Evolutionary conservation across 495 filamentous ascomycete genomes (phyloP), one percentile per base, ranked within the genome.

Genomic region (Elaphomyces granulatus): DNA sequence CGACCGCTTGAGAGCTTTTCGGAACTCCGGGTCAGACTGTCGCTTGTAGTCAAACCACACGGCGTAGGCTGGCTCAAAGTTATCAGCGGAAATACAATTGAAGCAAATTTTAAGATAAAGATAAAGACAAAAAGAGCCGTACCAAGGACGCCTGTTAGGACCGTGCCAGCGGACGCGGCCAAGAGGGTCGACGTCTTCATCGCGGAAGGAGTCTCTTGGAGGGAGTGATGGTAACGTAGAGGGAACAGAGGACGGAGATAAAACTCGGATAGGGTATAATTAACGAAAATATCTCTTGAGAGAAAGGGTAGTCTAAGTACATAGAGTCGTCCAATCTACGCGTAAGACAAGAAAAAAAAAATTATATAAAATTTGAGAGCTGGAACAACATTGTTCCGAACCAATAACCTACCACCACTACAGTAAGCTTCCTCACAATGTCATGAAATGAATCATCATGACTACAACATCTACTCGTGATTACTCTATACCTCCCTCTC

Each of bases 41-140:
- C 90, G 77, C 59, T 80, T 80, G 66, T 95, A 78, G 66, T 98
- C 90, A 54, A 98, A 98, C 70, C 94, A 98, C 42, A 84, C 62
- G 41, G 85, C 92, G 54, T 96, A 80, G 52, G 72, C 74, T 75
- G 28, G 28, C 12, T 12, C 31, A 41, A 6, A 15, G 20, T 20
- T n/a, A 34, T 42, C 15, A 47, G 47, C 31, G 14, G 8, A 41
- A 30, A 19, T 12, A 35, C 39, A 46, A n/a, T n/a, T n/a, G n/a
- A n/a, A n/a, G n/a, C n/a, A n/a, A n/a, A n/a, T n/a, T n/a, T n/a
- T n/a, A n/a, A n/a, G n/a, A n/a, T n/a, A n/a, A n/a, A 14, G 39
- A 20, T 20, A 26, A 10, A 14, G 43, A 10, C 31, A 31, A 20
- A 36, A 41, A 19, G 41, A 30, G 41, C 49, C 72, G 50, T 71